phyloP scores from a whole-genome alignment of 371 early-diverging fungal genomes.

The Mortierella sp. region DNA sequence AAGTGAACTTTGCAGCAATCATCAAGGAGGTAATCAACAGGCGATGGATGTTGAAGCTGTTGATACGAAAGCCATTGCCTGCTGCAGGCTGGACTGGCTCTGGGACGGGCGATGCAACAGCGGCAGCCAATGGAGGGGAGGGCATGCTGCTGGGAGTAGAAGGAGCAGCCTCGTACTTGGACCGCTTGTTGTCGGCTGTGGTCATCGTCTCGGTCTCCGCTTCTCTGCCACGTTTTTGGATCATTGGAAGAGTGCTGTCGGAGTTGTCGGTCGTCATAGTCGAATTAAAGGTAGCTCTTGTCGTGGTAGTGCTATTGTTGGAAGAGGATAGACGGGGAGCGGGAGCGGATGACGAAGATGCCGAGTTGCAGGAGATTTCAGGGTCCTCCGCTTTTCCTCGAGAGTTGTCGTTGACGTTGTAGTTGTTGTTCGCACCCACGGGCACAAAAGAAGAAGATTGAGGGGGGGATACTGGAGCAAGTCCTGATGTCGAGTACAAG shows the following conservation, averaged over 20 bases:
- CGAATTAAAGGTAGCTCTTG: background rate
- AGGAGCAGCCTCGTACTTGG: background rate
- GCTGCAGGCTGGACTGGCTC: conserved; percentile 13
- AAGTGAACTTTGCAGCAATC: conserved; percentile 86
- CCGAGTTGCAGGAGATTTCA: conserved; percentile 15
- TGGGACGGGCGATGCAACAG: background rate
- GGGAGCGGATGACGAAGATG: conserved; percentile 16
- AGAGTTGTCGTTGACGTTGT: background rate
- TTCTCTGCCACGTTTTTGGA: conserved; percentile 45
- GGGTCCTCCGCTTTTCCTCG: background rate
- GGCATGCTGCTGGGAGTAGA: background rate
- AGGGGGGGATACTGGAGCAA: background rate
- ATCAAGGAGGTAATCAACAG: conserved; percentile 80
- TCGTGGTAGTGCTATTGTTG: conserved; percentile 9
- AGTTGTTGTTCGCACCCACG: background rate
- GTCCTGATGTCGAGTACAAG: conserved; percentile 7
- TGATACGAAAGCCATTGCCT: conserved; percentile 48
- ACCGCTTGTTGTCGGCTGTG: background rate
- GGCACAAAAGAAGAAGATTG: background rate
- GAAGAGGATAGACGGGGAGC: background rate
- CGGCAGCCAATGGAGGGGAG: background rate
- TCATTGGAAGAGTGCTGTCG: conserved; percentile 36
- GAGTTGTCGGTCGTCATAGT: conserved; percentile 14
- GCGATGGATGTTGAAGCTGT: conserved; percentile 83
- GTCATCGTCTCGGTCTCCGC: conserved; percentile 6